Evolutionary conservation across 192 early-diverging fungal species (phyloP).

Genomic region (Spizellomyces sp.): DNA sequence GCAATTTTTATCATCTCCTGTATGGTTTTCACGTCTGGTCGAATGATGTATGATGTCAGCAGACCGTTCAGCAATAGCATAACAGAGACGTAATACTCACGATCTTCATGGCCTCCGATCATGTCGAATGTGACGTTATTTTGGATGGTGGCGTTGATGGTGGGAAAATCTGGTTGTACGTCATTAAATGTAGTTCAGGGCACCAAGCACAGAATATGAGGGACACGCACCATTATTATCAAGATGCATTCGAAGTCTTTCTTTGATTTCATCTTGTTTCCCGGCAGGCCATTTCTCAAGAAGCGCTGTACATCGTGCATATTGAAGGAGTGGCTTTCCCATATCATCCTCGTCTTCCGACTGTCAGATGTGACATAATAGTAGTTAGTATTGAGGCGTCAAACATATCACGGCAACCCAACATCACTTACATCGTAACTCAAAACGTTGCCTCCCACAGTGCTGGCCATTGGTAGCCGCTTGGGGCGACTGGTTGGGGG

Average conservation of each 20-base stretch:
- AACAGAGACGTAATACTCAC: not conserved
- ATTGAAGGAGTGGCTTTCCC: conserved; percentile 20
- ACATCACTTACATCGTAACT: conserved; percentile 1
- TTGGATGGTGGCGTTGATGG: conserved; percentile 17
- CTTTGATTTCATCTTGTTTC: not conserved
- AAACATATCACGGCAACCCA: too few species aligned
- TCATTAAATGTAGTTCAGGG: not conserved
- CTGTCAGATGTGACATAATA: too few species aligned
- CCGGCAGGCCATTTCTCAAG: not conserved
- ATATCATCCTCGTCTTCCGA: conserved; percentile 11
- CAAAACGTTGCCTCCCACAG: conserved; percentile 13
- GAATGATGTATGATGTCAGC: not conserved
- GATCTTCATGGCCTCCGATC: conserved; percentile 47
- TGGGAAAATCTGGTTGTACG: conserved; percentile 32
- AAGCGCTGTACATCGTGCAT: conserved; percentile 24
- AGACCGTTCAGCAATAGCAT: not conserved
- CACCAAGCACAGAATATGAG: not conserved
- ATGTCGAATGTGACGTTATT: conserved; percentile 38
- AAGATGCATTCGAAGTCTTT: conserved; percentile 17
- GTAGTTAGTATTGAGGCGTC: too few species aligned
- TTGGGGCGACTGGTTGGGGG: not conserved
- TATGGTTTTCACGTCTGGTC: conserved; percentile 55
- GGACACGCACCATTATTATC: conserved; percentile 1
- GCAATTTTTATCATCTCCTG: conserved; percentile 80
- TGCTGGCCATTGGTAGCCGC: conserved; percentile 10